Conservation (phyloP, 2,329 filamentous ascomycete species). For the Balansia obtecta region DNA sequence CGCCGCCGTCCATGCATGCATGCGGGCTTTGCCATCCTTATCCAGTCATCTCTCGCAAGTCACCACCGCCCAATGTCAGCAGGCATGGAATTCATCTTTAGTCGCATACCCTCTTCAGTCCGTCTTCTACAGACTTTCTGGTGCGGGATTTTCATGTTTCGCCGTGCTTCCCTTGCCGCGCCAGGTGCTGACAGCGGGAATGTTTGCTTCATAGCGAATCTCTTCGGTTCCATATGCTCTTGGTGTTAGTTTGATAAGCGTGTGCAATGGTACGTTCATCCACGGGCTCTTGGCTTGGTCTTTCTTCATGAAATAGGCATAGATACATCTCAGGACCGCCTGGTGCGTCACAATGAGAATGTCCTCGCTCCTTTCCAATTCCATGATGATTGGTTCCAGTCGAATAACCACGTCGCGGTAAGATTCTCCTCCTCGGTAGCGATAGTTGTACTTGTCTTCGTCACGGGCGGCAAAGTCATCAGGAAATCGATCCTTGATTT, state of each 20-base stretch:
- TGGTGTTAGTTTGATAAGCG: slow-evolving; percentile 90
- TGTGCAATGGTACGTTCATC: slow-evolving; percentile 97
- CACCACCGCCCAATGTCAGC: too few species aligned
- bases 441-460: slow-evolving; percentile 99
- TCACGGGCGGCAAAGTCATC: slow-evolving; percentile 93
- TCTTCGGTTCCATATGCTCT: slow-evolving; percentile 90
- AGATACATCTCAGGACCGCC: slow-evolving; percentile 91
- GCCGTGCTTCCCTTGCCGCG: slow-evolving; percentile 85
- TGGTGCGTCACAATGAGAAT: slow-evolving; percentile 98
- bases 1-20: background rate
- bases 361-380: slow-evolving; percentile 89
- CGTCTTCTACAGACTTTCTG: slow-evolving; percentile 19
- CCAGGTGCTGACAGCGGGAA: slow-evolving; percentile 94
- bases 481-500: slow-evolving; percentile 83
- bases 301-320: slow-evolving; percentile 98
- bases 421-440: slow-evolving; percentile 90
- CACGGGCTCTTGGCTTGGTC: slow-evolving; percentile 86
- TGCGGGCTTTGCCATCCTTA: background rate
- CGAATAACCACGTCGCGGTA: slow-evolving; percentile 95
- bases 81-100: background rate
- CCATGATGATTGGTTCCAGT: slow-evolving; percentile 98
- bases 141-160: slow-evolving; percentile 60
- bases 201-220: slow-evolving; percentile 76
- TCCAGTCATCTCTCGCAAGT: background rate
- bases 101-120: background rate